These are phyloP conservation scores for Phaeosphaeriaceae sp. DNA, from an alignment of 2,329 filamentous ascomycete species.

Conservation along the genomic window DNA sequence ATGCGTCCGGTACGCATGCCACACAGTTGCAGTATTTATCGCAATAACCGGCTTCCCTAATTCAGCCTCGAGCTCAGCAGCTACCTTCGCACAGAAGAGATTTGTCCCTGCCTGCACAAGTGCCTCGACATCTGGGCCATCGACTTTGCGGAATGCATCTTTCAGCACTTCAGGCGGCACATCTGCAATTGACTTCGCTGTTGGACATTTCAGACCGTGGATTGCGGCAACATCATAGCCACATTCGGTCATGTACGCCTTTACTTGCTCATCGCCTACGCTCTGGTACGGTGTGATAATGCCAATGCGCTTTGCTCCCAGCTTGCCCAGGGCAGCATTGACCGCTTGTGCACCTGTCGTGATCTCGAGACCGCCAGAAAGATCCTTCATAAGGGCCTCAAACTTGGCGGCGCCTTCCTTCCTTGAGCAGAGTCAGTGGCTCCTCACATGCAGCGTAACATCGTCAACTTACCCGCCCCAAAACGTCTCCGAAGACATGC, in stretches of 20 bases:
- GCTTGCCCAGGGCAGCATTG: conserved; percentile 34
- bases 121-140: conserved; percentile 21
- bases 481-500: conserved; percentile 44
- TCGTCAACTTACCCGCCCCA: conserved; percentile 24
- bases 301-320: conserved; percentile 37
- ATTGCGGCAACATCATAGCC: conserved; percentile 37
- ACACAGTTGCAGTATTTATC: conserved; percentile 27
- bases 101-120: conserved; percentile 28
- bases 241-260: conserved; percentile 39
- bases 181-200: conserved; percentile 20
- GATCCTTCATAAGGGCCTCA: conserved; percentile 37
- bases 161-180: conserved; percentile 16
- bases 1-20: conserved; percentile 23
- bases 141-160: conserved; percentile 20
- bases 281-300: conserved; percentile 44
- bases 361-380: conserved; percentile 34
- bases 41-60: conserved; percentile 27
- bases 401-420: conserved; percentile 38
- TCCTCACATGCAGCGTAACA: background rate
- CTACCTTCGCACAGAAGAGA: conserved; percentile 21
- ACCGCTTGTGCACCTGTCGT: conserved; percentile 43
- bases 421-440: conserved; percentile 7
- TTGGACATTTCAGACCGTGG: conserved; percentile 36
- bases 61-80: conserved; percentile 25
- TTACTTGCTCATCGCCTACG: conserved; percentile 42